These are phyloP conservation scores for Xylariaceae sp. DNA, from an alignment of 2,329 filamentous ascomycete species.

Conservation along the genomic window DNA sequence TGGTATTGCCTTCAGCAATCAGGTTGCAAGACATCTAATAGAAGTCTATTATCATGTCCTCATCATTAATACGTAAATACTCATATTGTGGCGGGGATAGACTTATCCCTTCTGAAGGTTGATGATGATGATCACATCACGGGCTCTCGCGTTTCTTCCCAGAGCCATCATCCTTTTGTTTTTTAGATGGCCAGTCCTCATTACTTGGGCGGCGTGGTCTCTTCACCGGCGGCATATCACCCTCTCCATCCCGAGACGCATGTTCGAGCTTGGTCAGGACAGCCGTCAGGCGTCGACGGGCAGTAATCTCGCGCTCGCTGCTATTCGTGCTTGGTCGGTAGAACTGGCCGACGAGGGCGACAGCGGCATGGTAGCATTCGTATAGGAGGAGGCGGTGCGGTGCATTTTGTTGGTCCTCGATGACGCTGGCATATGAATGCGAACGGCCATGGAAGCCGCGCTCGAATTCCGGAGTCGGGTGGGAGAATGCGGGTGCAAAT, in stretches of 20 bases:
- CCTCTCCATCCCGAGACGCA: slow-evolving; percentile 26
- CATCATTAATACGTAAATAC: too few relatives aligned
- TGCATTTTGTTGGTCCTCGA: slow-evolving; percentile 43
- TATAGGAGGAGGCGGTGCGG: slow-evolving; percentile 51
- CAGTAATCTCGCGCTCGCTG: slow-evolving; percentile 48
- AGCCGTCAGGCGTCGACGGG: slow-evolving; percentile 46
- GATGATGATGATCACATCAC: too few relatives aligned
- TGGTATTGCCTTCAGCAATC: too few relatives aligned
- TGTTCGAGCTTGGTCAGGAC: slow-evolving; percentile 45
- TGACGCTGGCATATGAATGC: slow-evolving; percentile 22
- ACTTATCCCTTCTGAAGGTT: too few relatives aligned
- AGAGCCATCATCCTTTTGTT: slow-evolving; percentile 30
- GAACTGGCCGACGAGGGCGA: slow-evolving; percentile 51
- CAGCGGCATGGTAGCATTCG: slow-evolving; percentile 53
- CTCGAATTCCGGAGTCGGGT: slow-evolving; percentile 43
- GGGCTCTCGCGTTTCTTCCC: too few relatives aligned
- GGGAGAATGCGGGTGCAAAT: slow-evolving; percentile 47
- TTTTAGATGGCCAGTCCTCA: slow-evolving; percentile 44
- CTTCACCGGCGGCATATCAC: slow-evolving; percentile 27
- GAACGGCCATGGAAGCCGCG: slow-evolving; percentile 39
- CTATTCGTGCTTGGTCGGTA: slow-evolving; percentile 48
- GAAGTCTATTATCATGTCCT: too few relatives aligned
- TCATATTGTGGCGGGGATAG: too few relatives aligned
- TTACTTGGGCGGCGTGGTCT: slow-evolving; percentile 35
- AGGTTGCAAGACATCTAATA: too few relatives aligned